Evolutionary conservation across 2,329 filamentous ascomycete genomes (phyloP).

Genomic region (Neocatenulostroma microsporum): DNA sequence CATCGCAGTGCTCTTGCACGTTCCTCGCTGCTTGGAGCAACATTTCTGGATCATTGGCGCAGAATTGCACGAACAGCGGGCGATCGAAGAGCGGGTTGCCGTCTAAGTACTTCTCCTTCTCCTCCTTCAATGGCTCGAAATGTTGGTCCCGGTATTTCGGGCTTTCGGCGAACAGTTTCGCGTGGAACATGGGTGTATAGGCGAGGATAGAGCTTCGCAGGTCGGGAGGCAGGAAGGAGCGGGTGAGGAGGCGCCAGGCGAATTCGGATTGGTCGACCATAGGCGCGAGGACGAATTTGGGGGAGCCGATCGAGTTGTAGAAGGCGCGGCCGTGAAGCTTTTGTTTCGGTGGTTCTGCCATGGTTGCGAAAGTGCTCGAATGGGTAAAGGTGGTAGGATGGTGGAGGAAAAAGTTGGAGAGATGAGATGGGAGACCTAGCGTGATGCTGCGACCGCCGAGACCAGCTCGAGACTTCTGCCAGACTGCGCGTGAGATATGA

Average conservation of each 20-base stretch:
- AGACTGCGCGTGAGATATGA: no score
- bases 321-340: conserved; percentile 64
- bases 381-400: no score
- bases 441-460: no score
- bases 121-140: conserved; percentile 60
- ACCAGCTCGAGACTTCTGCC: no score
- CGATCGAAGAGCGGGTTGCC: conserved; percentile 78
- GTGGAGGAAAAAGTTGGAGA: no score
- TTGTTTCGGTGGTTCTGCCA: conserved; percentile 9
- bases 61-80: conserved; percentile 94
- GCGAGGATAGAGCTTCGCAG: conserved; percentile 59
- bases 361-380: conserved; percentile 13
- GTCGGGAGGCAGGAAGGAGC: conserved; percentile 72
- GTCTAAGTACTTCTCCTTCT: conserved; percentile 59
- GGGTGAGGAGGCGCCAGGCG: conserved; percentile 93
- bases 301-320: conserved; percentile 89
- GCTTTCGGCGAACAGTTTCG: conserved; percentile 73
- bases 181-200: conserved; percentile 95
- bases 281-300: conserved; percentile 82
- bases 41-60: conserved; percentile 76
- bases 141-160: conserved; percentile 68
- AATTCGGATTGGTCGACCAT: conserved; percentile 99
- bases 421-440: no score
- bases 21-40: conserved; percentile 69
- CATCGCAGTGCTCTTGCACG: conserved; percentile 83